Conservation (phyloP, 2,329 filamentous ascomycete species). For the Cylindrodendrum hubeiense region DNA sequence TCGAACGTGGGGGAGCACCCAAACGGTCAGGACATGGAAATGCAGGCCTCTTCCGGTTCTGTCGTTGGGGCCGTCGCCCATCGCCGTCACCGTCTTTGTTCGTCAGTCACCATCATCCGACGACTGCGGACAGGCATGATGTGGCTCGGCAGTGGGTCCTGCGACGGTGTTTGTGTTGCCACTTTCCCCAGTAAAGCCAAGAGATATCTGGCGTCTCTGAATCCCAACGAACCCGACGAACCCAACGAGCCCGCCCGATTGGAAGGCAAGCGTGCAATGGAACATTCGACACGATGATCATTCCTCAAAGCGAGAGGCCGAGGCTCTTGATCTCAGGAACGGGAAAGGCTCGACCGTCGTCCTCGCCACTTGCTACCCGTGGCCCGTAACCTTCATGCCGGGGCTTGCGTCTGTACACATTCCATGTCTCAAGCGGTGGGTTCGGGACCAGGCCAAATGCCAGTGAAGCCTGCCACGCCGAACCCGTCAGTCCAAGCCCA, state of each 20-base stretch:
- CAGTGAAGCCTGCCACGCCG: conserved; percentile 31
- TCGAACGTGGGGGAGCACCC: conserved; percentile 10
- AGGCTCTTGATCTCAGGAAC: conserved; percentile 35
- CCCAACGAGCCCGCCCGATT: conserved; percentile 4
- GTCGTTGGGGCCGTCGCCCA: conserved; percentile 13
- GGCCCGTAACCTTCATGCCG: not conserved
- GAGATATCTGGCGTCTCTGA: not conserved
- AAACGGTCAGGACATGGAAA: conserved; percentile 15
- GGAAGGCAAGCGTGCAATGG: not conserved
- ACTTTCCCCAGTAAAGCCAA: conserved; percentile 39
- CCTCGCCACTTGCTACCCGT: not conserved
- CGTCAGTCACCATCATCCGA: conserved; percentile 21
- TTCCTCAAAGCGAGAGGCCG: conserved; percentile 23
- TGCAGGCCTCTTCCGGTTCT: conserved; percentile 1
- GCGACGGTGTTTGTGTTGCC: conserved; percentile 28
- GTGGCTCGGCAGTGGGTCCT: conserved; percentile 15
- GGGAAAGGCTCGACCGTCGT: conserved; percentile 12
- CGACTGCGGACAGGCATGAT: conserved; percentile 11
- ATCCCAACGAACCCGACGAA: not conserved
- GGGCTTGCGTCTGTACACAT: not conserved
- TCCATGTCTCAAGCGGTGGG: conserved; percentile 13
- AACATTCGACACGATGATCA: conserved; percentile 24
- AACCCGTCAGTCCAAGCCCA: conserved; percentile 21
- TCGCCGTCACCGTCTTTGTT: conserved; percentile 24
- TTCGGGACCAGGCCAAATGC: conserved; percentile 8